Conservation (phyloP, 2,329 filamentous ascomycete species). For the Fusarium sp. region DNA sequence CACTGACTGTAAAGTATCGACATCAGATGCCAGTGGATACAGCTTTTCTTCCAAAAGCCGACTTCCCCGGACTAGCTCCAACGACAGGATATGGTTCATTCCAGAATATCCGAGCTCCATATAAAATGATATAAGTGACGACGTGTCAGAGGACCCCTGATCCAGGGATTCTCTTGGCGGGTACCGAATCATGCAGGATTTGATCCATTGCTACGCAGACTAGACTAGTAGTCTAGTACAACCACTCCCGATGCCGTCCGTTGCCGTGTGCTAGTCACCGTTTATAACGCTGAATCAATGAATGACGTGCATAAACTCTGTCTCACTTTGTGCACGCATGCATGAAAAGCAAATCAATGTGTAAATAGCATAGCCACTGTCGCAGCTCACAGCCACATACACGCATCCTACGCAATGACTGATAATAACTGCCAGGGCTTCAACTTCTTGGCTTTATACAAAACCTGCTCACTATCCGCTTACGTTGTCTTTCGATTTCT, state of each 20-base stretch:
- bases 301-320: background rate
- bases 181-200: background rate
- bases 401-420: constrained; percentile 11
- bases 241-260: background rate
- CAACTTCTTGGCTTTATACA: constrained; percentile 13
- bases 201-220: constrained; percentile 8
- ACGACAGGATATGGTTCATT: constrained; percentile 18
- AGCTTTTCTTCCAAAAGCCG: constrained; percentile 6
- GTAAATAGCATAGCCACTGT: constrained; percentile 17
- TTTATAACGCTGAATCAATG: constrained; percentile 6
- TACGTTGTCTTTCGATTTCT: background rate
- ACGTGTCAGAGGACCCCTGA: constrained; percentile 25
- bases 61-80: constrained; percentile 26
- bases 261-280: background rate
- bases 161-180: constrained; percentile 20
- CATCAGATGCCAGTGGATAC: constrained; percentile 17
- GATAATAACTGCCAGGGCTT: constrained; percentile 21
- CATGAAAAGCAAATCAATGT: constrained; percentile 3
- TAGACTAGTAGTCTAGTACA: too few species aligned
- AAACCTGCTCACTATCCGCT: constrained; percentile 7
- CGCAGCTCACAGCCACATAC: constrained; percentile 30
- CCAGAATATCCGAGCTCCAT: constrained; percentile 19
- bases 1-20: constrained; percentile 14
- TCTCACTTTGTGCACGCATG: background rate
- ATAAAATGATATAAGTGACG: constrained; percentile 9